These are phyloP conservation scores for Eutrema heterophyllum DNA, from an alignment of 345 rosid genomes.

Conservation along the genomic window DNA sequence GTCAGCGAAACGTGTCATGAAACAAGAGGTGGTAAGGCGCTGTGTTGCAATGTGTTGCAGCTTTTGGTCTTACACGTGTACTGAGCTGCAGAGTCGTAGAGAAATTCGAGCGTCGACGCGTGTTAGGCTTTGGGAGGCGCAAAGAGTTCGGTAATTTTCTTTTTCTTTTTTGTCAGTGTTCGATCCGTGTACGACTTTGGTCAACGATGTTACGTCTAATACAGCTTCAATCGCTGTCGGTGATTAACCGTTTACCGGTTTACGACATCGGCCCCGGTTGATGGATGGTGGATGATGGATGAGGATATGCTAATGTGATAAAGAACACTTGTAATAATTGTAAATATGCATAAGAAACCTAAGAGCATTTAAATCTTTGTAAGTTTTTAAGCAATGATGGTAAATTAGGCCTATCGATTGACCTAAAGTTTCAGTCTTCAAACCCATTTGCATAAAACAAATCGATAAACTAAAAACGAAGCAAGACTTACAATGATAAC, in stretches of 20 bases:
- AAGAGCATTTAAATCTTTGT: background rate
- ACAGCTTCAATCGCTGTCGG: background rate
- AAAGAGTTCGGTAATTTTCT: background rate
- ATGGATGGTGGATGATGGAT: too few species aligned
- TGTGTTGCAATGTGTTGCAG: conserved; percentile 17
- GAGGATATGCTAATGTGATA: background rate
- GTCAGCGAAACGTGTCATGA: background rate
- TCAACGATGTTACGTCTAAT: background rate
- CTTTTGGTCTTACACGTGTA: conserved; percentile 14
- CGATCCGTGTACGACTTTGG: background rate
- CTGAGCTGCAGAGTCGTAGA: background rate
- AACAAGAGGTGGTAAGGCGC: conserved; percentile 24
- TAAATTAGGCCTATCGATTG: background rate
- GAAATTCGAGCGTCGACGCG: background rate
- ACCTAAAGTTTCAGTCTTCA: background rate
- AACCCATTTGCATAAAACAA: background rate
- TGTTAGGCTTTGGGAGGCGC: background rate
- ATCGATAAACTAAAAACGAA: background rate
- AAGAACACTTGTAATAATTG: background rate
- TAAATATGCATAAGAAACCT: background rate
- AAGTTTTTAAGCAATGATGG: background rate
- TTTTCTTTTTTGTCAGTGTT: background rate
- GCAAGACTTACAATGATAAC: background rate
- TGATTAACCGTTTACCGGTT: background rate
- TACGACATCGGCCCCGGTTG: too few species aligned